phyloP scores from a whole-genome alignment of 495 filamentous ascomycete genomes.

The Clavariopsis aquatica region DNA sequence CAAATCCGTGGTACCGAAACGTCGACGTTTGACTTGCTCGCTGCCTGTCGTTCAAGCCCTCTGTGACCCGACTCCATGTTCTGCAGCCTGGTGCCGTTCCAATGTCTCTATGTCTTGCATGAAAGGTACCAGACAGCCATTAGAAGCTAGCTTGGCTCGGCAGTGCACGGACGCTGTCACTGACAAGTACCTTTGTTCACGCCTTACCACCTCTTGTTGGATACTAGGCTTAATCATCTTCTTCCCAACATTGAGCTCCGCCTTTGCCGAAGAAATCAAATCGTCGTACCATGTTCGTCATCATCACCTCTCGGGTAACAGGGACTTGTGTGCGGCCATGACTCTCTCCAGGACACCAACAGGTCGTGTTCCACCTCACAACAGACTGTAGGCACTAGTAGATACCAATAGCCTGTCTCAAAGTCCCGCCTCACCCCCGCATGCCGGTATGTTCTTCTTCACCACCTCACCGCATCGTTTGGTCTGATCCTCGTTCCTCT shows the following conservation, averaged over 20 bases:
- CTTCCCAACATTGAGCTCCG: no score
- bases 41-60: neutral
- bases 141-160: neutral
- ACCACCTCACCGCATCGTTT: neutral
- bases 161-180: neutral
- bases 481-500: neutral
- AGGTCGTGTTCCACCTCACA: neutral
- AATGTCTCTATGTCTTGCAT: neutral
- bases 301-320: neutral
- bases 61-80: constrained; percentile 1
- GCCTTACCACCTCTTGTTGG: neutral
- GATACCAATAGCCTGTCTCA: neutral
- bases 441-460: neutral
- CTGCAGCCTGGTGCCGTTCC: neutral
- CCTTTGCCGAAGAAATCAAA: no score
- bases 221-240: no score
- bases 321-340: neutral
- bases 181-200: neutral
- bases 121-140: neutral
- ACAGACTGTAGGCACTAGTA: neutral
- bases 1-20: neutral
- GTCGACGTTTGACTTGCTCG: constrained; percentile 1
- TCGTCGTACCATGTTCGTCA: neutral
- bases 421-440: neutral
- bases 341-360: neutral